Evolutionary conservation across 805 yeast genomes (phyloP).

Genomic region (Spathaspora arborariae): DNA sequence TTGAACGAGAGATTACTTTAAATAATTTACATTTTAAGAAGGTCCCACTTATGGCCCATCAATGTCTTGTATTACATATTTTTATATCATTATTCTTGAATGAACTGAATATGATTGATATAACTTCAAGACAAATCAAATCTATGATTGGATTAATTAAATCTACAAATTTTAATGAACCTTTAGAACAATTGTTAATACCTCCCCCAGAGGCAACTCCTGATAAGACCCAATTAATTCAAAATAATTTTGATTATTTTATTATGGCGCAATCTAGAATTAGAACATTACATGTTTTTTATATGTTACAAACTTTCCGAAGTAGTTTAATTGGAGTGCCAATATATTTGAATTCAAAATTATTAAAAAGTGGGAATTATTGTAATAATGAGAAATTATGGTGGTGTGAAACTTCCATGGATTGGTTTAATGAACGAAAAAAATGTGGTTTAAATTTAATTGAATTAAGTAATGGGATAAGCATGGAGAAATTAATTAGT

Average conservation of each 20-base stretch:
- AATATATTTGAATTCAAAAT: conserved; percentile 36
- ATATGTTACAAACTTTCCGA: conserved; percentile 46
- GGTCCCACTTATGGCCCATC: conserved; percentile 54
- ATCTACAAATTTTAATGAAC: conserved; percentile 49
- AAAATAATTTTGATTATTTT: conserved; percentile 47
- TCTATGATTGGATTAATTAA: conserved; percentile 53
- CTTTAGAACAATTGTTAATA: conserved; percentile 41
- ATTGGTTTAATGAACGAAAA: conserved; percentile 42
- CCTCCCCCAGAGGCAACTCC: conserved; percentile 29
- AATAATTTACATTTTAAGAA: conserved; percentile 48
- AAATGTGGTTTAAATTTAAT: conserved; percentile 36
- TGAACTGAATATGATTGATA: conserved; percentile 47
- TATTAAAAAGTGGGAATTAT: conserved; percentile 61
- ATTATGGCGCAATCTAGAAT: conserved; percentile 53
- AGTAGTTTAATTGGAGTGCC: conserved; percentile 42
- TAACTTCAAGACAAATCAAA: conserved; percentile 49
- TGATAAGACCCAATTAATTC: conserved; percentile 25
- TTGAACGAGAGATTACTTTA: conserved; percentile 49
- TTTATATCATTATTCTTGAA: conserved; percentile 55
- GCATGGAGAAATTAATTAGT: conserved; percentile 1
- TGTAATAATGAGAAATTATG: conserved; percentile 60
- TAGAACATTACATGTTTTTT: conserved; percentile 49
- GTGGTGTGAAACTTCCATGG: conserved; percentile 45
- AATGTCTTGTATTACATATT: conserved; percentile 52
- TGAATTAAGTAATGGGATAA: conserved; percentile 54